A percentile compares a stretch with the other conserved stretches of the same genome.
These are phyloP conservation scores for Drechslerella coelobrocha DNA, from an alignment of 2,329 filamentous ascomycete genomes.

Conservation along the genomic window DNA sequence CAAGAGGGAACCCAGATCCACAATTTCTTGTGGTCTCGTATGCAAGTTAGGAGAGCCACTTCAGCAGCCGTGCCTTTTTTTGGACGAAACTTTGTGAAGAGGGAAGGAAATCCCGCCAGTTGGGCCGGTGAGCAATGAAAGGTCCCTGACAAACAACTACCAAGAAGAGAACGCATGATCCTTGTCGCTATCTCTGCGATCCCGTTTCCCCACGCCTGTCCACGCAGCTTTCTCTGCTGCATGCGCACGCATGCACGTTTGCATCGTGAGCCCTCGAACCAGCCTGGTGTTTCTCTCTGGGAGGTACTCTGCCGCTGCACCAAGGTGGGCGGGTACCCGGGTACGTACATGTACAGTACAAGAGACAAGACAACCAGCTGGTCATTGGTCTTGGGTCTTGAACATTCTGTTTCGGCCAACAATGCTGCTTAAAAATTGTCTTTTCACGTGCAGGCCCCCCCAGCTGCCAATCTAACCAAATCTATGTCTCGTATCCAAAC, in stretches of 20 bases:
- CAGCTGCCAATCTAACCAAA: too few species aligned
- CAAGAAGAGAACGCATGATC: conserved; percentile 28
- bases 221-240: conserved; percentile 45
- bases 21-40: conserved; percentile 30
- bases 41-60: conserved; percentile 22
- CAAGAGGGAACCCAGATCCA: conserved; percentile 29
- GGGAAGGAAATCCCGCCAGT: conserved; percentile 44
- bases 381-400: too few species aligned
- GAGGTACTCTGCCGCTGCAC: too few species aligned
- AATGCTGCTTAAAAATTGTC: too few species aligned
- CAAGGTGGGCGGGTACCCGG: too few species aligned
- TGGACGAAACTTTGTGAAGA: conserved; percentile 7
- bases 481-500: too few species aligned
- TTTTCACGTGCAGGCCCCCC: too few species aligned
- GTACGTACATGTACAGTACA: too few species aligned
- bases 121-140: neutral
- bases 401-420: too few species aligned
- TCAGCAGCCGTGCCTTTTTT: conserved; percentile 21
- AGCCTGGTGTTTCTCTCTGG: neutral
- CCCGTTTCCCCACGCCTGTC: conserved; percentile 51
- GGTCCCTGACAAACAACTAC: conserved; percentile 31
- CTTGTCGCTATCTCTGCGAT: conserved; percentile 44
- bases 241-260: conserved; percentile 40
- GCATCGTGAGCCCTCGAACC: neutral
- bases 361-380: too few species aligned